These are phyloP conservation scores for Termitomyces sp. DNA, from an alignment of 768 basidiomycete genomes.

Conservation along the genomic window DNA sequence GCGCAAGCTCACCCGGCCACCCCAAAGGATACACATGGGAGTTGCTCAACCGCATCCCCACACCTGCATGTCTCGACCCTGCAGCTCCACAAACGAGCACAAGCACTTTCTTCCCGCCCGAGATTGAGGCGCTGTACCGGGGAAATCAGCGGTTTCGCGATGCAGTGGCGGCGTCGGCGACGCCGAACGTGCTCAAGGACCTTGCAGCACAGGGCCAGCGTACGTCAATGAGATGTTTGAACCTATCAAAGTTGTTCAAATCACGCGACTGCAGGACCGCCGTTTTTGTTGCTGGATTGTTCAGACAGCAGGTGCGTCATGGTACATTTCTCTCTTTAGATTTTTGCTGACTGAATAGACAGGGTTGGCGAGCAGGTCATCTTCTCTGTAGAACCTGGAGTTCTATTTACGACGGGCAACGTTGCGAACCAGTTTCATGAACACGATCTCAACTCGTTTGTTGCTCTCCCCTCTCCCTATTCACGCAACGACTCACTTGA, in stretches of 20 bases:
- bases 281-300: constrained; percentile 36
- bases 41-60: constrained; percentile 13
- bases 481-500: background rate
- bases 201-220: constrained; percentile 13
- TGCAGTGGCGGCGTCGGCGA: constrained; percentile 10
- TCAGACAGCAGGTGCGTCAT: constrained; percentile 27
- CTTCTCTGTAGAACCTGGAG: constrained; percentile 34
- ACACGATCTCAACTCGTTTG: constrained; percentile 31
- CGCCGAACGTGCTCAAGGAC: constrained; percentile 12
- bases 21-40: constrained; percentile 9
- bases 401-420: constrained; percentile 33
- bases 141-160: constrained; percentile 15
- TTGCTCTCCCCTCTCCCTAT: background rate
- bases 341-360: background rate
- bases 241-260: background rate
- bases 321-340: background rate
- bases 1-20: background rate
- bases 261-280: constrained; percentile 18
- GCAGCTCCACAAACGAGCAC: background rate
- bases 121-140: constrained; percentile 15
- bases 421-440: constrained; percentile 36
- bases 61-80: constrained; percentile 8
- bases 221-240: background rate
- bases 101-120: constrained; percentile 6
- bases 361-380: constrained; percentile 31